Percentiles rank a stretch among this genome's conserved stretches.
Evolutionary conservation across 179 eudicot species (phyloP).

Genomic region (Beta macrorhiza): DNA sequence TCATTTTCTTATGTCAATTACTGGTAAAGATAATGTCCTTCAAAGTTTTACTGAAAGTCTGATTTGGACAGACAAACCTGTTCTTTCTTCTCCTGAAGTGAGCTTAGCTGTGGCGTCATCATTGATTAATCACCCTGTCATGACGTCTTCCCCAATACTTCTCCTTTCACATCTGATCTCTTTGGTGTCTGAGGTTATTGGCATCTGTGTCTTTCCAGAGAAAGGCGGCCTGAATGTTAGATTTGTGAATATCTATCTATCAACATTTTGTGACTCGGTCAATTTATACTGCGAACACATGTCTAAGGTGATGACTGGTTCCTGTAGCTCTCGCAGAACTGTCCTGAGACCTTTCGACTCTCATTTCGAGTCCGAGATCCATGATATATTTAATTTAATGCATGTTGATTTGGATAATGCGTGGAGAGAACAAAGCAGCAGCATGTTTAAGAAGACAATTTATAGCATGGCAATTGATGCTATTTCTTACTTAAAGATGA

Average conservation of each 20-base stretch:
- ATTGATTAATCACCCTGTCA: constrained; percentile 56
- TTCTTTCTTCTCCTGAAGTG: constrained; percentile 43
- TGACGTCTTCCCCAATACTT: constrained; percentile 52
- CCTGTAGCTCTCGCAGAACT: constrained; percentile 14
- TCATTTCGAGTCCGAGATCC: constrained; percentile 36
- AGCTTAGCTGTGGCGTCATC: constrained; percentile 52
- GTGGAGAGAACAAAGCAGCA: constrained; percentile 37
- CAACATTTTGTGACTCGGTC: constrained; percentile 56
- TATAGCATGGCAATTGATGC: constrained; percentile 46
- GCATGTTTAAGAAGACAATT: constrained; percentile 25
- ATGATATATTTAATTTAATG: constrained; percentile 36
- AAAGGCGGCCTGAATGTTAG: constrained; percentile 28
- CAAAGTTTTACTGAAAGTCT: constrained; percentile 43
- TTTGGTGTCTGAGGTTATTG: constrained; percentile 51
- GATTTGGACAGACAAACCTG: constrained; percentile 31
- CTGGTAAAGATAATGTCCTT: constrained; percentile 36
- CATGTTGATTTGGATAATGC: constrained; percentile 43
- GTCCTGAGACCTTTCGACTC: constrained; percentile 41
- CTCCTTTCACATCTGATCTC: constrained; percentile 65
- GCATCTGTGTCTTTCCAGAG: constrained; percentile 26
- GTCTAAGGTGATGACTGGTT: constrained; percentile 35
- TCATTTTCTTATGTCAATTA: constrained; percentile 57
- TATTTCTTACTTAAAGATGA: constrained; percentile 48
- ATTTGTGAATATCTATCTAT: constrained; percentile 39
- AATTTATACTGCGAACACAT: constrained; percentile 44